These are phyloP conservation scores for Hyaloscypha variabilis DNA, from an alignment of 495 filamentous ascomycete genomes.

Conservation along the genomic window DNA sequence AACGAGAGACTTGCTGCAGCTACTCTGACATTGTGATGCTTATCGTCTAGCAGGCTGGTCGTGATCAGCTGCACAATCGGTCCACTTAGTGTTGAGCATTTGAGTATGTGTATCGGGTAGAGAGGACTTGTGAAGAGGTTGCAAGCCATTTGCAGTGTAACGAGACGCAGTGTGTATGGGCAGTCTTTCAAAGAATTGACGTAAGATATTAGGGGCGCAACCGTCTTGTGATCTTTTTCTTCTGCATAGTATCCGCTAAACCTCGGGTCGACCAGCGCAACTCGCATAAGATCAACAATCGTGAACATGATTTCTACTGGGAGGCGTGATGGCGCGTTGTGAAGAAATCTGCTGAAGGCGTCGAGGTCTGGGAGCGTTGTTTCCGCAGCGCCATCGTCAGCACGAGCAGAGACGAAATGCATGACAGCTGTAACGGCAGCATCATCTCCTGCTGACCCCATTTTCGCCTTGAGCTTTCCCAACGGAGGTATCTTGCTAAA, in stretches of 20 bases:
- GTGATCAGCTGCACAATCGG: conserved; percentile 50
- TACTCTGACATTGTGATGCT: conserved; percentile 61
- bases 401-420: conserved; percentile 63
- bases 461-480: conserved; percentile 79
- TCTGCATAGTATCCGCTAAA: conserved; percentile 86
- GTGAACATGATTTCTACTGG: conserved; percentile 70
- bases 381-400: conserved; percentile 55
- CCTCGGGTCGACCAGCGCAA: conserved; percentile 77
- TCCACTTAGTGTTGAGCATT: conserved; percentile 38
- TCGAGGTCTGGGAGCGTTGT: conserved; percentile 63
- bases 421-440: conserved; percentile 57
- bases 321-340: conserved; percentile 48
- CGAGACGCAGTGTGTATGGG: conserved; percentile 83
- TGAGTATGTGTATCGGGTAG: conserved; percentile 50
- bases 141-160: conserved; percentile 65
- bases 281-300: conserved; percentile 78
- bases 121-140: conserved; percentile 67
- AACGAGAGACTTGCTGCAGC: conserved; percentile 82
- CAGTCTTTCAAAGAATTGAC: conserved; percentile 50
- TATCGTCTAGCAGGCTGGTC: conserved; percentile 55
- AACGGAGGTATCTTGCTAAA: conserved; percentile 84
- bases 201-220: conserved; percentile 64
- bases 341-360: conserved; percentile 55
- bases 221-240: conserved; percentile 63
- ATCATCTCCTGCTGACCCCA: conserved; percentile 56